These are phyloP conservation scores for Holtermannia corniformis DNA, from an alignment of 768 basidiomycete genomes.

Conservation along the genomic window DNA sequence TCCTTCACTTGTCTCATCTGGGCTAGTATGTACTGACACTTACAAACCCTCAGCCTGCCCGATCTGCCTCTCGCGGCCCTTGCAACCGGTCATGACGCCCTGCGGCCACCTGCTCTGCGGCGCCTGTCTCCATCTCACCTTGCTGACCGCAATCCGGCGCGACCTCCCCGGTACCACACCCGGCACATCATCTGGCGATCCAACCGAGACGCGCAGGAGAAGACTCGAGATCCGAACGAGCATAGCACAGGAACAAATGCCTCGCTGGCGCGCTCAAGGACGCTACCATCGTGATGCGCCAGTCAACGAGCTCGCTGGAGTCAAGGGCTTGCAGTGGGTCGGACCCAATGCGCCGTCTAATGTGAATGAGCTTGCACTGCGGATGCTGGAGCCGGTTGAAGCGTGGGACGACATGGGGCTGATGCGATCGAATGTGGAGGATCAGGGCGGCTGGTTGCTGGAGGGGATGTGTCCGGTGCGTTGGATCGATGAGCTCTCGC, in stretches of 20 bases:
- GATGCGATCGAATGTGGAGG: background rate
- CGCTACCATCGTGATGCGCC: background rate
- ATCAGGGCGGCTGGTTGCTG: background rate
- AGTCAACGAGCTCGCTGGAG: background rate
- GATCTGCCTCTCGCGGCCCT: slow-evolving; percentile 67
- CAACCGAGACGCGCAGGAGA: background rate
- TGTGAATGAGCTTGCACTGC: background rate
- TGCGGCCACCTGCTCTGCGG: slow-evolving; percentile 76
- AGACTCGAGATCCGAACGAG: background rate
- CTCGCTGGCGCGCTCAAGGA: background rate
- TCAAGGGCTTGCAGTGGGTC: background rate
- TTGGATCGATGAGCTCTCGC: background rate
- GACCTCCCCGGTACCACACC: background rate
- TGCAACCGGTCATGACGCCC: slow-evolving; percentile 64
- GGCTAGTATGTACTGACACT: too few species aligned
- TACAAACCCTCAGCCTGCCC: slow-evolving; percentile 47
- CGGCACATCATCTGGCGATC: background rate
- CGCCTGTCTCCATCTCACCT: slow-evolving; percentile 61
- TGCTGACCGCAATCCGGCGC: slow-evolving; percentile 55
- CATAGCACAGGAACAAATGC: background rate
- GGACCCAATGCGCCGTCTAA: background rate
- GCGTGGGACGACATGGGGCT: background rate
- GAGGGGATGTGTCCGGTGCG: background rate
- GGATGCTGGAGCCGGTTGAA: background rate
- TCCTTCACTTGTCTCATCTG: too few species aligned